Evolutionary conservation across 768 basidiomycete genomes (phyloP).

Genomic region (Dioszegia hungarica): DNA sequence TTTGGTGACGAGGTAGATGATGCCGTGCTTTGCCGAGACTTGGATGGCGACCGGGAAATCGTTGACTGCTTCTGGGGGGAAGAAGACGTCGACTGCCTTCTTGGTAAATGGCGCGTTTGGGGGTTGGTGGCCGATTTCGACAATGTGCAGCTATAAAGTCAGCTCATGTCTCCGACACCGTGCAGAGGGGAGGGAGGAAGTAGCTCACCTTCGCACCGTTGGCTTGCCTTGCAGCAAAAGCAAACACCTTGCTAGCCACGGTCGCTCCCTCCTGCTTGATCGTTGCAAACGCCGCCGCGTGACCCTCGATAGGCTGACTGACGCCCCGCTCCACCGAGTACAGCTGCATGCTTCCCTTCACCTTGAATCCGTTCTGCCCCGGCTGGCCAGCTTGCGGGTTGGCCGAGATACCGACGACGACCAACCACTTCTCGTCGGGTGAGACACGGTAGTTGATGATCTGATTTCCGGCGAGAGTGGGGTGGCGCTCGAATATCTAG

Average conservation of each 20-base stretch:
- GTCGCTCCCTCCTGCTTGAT: constrained; percentile 84
- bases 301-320: constrained; percentile 96
- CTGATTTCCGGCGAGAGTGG: constrained; percentile 86
- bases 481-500: constrained; percentile 93
- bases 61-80: constrained; percentile 94
- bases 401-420: constrained; percentile 88
- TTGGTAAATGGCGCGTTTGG: constrained; percentile 90
- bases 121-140: constrained; percentile 93
- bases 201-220: constrained; percentile 85
- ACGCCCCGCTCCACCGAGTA: constrained; percentile 89
- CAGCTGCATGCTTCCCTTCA: constrained; percentile 96
- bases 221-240: constrained; percentile 93
- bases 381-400: constrained; percentile 58
- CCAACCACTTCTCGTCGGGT: constrained; percentile 93
- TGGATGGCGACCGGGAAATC: constrained; percentile 99
- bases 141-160: constrained; percentile 75
- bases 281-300: constrained; percentile 93
- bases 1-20: constrained; percentile 95
- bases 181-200: too few relatives aligned
- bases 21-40: constrained; percentile 92
- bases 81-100: constrained; percentile 98
- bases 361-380: constrained; percentile 77
- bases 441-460: constrained; percentile 98
- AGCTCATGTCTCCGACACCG: constrained; percentile 5
- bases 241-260: constrained; percentile 80